A percentile compares a stretch with the other conserved stretches of the same genome.
Evolutionary conservation across 2,329 filamentous ascomycete species (phyloP).

Genomic region (Hymenoscyphus salicellus): DNA sequence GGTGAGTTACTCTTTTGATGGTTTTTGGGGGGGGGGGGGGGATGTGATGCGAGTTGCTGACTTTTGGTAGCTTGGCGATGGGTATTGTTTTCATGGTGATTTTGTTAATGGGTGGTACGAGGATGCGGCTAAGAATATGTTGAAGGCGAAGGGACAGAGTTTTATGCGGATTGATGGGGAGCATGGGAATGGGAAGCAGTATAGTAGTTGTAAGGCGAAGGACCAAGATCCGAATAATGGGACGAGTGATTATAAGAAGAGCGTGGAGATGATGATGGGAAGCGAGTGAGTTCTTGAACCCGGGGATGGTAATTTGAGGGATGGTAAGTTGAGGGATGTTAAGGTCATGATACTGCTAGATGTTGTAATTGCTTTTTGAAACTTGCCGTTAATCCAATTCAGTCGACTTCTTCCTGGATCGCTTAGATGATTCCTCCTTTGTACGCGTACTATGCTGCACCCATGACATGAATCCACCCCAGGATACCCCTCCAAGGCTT

Average conservation of each 20-base stretch:
- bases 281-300: neutral
- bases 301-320: neutral
- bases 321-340: neutral
- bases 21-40: too few relatives aligned
- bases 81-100: conserved; percentile 43
- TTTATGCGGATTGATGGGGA: conserved; percentile 33
- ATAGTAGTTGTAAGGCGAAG: conserved; percentile 35
- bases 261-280: conserved; percentile 11
- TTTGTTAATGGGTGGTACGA: conserved; percentile 47
- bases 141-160: conserved; percentile 36
- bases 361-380: neutral
- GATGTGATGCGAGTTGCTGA: too few relatives aligned
- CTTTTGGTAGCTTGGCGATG: conserved; percentile 37
- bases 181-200: conserved; percentile 16
- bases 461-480: too few relatives aligned
- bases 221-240: conserved; percentile 43
- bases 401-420: too few relatives aligned
- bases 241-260: conserved; percentile 39
- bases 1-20: conserved; percentile 6
- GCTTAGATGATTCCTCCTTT: too few relatives aligned
- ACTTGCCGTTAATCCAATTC: too few relatives aligned
- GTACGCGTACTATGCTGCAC: too few relatives aligned
- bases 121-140: conserved; percentile 42
- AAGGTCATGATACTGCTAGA: too few relatives aligned
- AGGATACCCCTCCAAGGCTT: too few relatives aligned